Evolutionary conservation across 306 rosid genomes (phyloP), one percentile per base, ranked within the genome.

Genomic region (Ormosia semicastrata): DNA sequence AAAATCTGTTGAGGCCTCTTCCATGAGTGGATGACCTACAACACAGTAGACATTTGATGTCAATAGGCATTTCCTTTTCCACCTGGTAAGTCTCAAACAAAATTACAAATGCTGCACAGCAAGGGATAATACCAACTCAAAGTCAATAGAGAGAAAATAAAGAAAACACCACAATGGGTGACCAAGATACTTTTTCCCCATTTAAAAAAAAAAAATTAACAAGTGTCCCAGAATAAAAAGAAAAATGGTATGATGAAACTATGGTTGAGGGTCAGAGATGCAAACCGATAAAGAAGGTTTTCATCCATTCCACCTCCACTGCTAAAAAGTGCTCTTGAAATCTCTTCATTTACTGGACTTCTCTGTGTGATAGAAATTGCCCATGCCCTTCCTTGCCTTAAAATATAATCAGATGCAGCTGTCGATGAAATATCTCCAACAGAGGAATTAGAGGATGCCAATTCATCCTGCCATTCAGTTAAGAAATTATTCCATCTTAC

Each of bases 1-100:
- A 92, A 90, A 94, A 91, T 76, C 98, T 87, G 84, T 91, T 91
- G 89, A 94, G 83, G 57, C 97, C 98, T 85, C 95, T 92, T 72
- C 99, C 98, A 76, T 95, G 96, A 74, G 85, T 65, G 53, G 98
- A 85, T 72, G 99, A 93, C 95, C 99, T 93, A 73, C 67, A 82
- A 73, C 75, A 75, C 43, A 58, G 77, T 66, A 80, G 13, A 62
- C n/a, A 29, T 75, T 69, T 12, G 36, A 52, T 75, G 75, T 79
- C 82, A 85, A 60, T 13, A 77, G 5, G 54, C 64, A 29, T 52
- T 63, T 67, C 43, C 18, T 63, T 66, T 73, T 66, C 70, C 50
- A 60, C 53, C n/a, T 34, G 41, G 8, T 37, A 75, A 67, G 58
- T 75, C 46, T 54, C 58, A 54, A 41, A 44, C 40, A 52, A 29